phyloP scores from a whole-genome alignment of 2,329 filamentous ascomycete species.

The Hymenoscyphus albidus region DNA sequence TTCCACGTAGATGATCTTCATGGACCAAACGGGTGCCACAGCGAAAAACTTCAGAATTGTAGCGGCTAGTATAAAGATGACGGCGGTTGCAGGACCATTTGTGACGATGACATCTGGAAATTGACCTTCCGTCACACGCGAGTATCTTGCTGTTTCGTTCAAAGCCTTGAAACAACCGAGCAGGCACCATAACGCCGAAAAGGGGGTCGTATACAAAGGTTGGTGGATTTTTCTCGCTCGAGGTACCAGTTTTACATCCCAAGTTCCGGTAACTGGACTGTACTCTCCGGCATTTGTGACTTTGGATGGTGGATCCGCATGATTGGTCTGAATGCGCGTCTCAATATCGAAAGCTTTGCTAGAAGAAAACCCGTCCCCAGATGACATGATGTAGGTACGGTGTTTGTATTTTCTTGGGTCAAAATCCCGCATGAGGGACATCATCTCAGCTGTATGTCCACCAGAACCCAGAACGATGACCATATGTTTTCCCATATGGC shows the following conservation, averaged over 20 bases:
- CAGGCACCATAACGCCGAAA: conserved; percentile 65
- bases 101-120: conserved; percentile 76
- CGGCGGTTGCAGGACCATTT: conserved; percentile 85
- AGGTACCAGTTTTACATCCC: conserved; percentile 58
- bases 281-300: conserved; percentile 15
- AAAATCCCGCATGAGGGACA: conserved; percentile 70
- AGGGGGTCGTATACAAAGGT: conserved; percentile 66
- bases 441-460: conserved; percentile 93
- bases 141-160: conserved; percentile 27
- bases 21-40: conserved; percentile 51
- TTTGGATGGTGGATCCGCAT: conserved; percentile 11
- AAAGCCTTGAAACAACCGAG: conserved; percentile 57
- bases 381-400: conserved; percentile 73
- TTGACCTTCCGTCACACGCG: conserved; percentile 33
- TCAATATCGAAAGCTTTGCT: conserved; percentile 63
- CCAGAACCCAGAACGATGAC: conserved; percentile 86
- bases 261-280: conserved; percentile 25
- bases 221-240: conserved; percentile 83
- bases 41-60: conserved; percentile 47
- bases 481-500: conserved; percentile 49
- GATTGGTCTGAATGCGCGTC: conserved; percentile 33
- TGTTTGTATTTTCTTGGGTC: conserved; percentile 51
- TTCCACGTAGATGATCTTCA: conserved; percentile 82
- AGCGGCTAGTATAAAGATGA: conserved; percentile 64
- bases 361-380: conserved; percentile 70